Conservation (phyloP, 257 asterid genomes). For the Salvia miltiorrhiza region DNA sequence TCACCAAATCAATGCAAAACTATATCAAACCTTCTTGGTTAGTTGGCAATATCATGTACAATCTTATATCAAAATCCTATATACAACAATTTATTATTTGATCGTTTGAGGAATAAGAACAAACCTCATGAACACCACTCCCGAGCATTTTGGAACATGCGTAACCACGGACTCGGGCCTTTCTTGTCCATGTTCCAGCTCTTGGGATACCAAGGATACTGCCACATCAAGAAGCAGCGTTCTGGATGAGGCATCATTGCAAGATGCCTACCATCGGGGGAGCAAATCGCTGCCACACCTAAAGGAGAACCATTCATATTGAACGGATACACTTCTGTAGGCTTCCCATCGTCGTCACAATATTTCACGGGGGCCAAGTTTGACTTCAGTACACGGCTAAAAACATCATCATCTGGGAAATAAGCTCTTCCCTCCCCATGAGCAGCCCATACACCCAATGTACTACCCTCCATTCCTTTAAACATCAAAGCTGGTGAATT, state of each 20-base stretch:
- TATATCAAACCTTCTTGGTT: too few relatives aligned
- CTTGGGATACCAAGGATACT: constrained; percentile 92
- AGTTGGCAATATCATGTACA: too few relatives aligned
- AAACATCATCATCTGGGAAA: constrained; percentile 58
- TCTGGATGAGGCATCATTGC: constrained; percentile 99
- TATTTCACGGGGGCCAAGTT: constrained; percentile 72
- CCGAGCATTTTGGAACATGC: constrained; percentile 94
- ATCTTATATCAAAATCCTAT: not conserved
- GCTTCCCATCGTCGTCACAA: constrained; percentile 70
- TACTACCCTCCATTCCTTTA: constrained; percentile 89
- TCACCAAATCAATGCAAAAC: too few relatives aligned
- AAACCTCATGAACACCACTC: constrained; percentile 83
- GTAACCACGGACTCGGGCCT: constrained; percentile 93
- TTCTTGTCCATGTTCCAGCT: constrained; percentile 71
- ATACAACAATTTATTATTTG: not conserved
- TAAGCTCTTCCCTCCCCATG: constrained; percentile 94
- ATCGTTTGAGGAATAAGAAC: not conserved
- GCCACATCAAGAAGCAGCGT: constrained; percentile 96
- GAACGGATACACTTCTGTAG: constrained; percentile 78
- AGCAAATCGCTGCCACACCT: constrained; percentile 89
- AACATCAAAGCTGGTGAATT: constrained; percentile 81
- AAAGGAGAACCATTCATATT: constrained; percentile 41
- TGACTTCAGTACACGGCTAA: constrained; percentile 39
- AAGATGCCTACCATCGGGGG: constrained; percentile 91
- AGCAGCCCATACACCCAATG: constrained; percentile 90